Evolutionary conservation across 2,329 filamentous ascomycete genomes (phyloP).

Genomic region (Alternaria sp.): DNA sequence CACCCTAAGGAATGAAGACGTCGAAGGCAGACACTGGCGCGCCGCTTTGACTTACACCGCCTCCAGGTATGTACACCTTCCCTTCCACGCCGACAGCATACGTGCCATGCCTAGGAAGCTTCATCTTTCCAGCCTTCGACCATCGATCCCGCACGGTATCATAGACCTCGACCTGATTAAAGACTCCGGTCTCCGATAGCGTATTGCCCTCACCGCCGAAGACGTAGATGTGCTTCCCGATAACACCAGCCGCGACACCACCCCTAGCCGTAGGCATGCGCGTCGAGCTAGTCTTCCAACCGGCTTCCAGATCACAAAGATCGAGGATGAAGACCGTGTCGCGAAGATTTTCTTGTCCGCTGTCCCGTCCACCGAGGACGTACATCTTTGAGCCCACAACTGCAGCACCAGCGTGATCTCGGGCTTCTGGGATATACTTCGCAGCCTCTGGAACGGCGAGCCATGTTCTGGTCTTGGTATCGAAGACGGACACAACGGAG

Average conservation of each 20-base stretch:
- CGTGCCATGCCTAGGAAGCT: constrained; percentile 33
- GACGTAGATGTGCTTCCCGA: constrained; percentile 31
- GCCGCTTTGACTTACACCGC: constrained; percentile 23
- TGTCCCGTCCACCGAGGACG: constrained; percentile 30
- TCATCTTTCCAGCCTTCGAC: constrained; percentile 23
- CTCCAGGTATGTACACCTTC: constrained; percentile 33
- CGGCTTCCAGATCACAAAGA: constrained; percentile 22
- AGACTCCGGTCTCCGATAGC: constrained; percentile 20
- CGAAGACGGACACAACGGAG: constrained; percentile 24
- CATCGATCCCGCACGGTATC: constrained; percentile 26
- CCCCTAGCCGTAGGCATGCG: constrained; percentile 35
- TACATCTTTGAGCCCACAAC: constrained; percentile 31
- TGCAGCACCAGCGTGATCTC: constrained; percentile 35
- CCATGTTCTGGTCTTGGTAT: constrained; percentile 19
- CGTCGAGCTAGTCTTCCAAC: constrained; percentile 22
- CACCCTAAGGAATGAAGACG: constrained; percentile 13
- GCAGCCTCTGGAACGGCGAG: constrained; percentile 9
- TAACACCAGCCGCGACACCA: constrained; percentile 23
- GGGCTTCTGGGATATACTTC: constrained; percentile 21
- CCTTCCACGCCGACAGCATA: constrained; percentile 28
- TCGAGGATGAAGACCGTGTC: constrained; percentile 33
- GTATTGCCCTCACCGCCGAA: constrained; percentile 37
- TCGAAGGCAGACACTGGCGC: constrained; percentile 25
- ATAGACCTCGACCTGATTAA: constrained; percentile 28
- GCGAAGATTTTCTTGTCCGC: constrained; percentile 18